A percentile compares a stretch with the other conserved stretches of the same genome.
phyloP scores from a whole-genome alignment of 371 early-diverging fungal genomes.

The Lichtheimia hyalospora region DNA sequence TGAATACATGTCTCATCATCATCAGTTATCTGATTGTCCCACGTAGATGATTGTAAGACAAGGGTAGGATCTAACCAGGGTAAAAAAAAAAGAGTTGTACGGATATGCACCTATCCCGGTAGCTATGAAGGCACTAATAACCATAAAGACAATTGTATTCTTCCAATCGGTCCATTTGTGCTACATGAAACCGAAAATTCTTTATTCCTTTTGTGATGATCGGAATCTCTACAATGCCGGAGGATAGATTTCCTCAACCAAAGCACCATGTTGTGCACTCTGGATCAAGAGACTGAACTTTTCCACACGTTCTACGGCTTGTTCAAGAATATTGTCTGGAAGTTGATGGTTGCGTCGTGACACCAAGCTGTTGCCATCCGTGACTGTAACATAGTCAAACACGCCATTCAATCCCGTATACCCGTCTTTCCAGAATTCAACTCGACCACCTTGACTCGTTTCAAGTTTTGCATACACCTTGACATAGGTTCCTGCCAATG shows the following conservation, averaged over 20 bases:
- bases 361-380: constrained; percentile 32
- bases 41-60: too few relatives aligned
- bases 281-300: constrained; percentile 37
- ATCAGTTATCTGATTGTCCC: too few relatives aligned
- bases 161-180: too few relatives aligned
- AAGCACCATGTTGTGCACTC: constrained; percentile 31
- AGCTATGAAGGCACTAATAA: background rate
- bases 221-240: constrained; percentile 12
- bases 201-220: too few relatives aligned
- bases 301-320: constrained; percentile 20
- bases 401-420: constrained; percentile 62
- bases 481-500: constrained; percentile 57
- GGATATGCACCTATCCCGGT: too few relatives aligned
- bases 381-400: constrained; percentile 59
- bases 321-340: constrained; percentile 16
- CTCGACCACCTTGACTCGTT: constrained; percentile 8
- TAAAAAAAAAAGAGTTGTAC: too few relatives aligned
- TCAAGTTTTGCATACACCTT: constrained; percentile 59
- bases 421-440: constrained; percentile 63
- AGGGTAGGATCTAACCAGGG: too few relatives aligned
- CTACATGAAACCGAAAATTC: too few relatives aligned
- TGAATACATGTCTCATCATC: too few relatives aligned
- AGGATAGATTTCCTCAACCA: constrained; percentile 41
- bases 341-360: background rate
- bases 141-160: too few relatives aligned